phyloP scores from a whole-genome alignment of 148 eudicot species.

The Bassia scoparia region DNA sequence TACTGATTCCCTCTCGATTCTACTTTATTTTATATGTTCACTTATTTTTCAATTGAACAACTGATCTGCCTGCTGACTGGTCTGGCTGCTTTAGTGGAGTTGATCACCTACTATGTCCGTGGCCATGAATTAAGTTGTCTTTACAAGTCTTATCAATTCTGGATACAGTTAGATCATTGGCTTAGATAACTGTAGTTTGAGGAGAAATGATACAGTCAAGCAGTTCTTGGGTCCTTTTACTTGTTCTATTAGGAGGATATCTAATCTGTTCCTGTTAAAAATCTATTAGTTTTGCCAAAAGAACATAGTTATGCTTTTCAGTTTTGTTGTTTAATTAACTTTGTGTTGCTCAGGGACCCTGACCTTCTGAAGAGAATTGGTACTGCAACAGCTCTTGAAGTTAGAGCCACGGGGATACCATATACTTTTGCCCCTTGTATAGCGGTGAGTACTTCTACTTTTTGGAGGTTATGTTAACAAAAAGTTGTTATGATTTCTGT shows the following conservation, averaged over 20 bases:
- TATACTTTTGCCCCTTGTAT: slow-evolving; percentile 79
- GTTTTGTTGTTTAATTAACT: neutral
- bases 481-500: neutral
- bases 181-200: neutral
- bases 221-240: neutral
- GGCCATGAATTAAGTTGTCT: neutral
- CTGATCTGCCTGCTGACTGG: no score
- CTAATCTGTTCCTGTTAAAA: neutral
- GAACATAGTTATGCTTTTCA: neutral
- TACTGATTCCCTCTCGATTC: neutral
- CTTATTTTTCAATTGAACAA: neutral
- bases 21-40: neutral
- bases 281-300: neutral
- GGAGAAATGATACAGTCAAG: neutral
- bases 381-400: slow-evolving; percentile 77
- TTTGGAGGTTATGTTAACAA: neutral
- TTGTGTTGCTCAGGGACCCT: slow-evolving; percentile 45
- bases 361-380: slow-evolving; percentile 66
- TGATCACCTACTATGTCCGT: neutral
- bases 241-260: neutral
- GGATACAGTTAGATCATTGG: neutral
- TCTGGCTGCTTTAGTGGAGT: neutral
- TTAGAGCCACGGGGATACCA: slow-evolving; percentile 75
- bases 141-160: neutral
- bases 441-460: slow-evolving; percentile 43